Conservation (phyloP, 2,329 filamentous ascomycete genomes). For the Exophiala sp. region DNA sequence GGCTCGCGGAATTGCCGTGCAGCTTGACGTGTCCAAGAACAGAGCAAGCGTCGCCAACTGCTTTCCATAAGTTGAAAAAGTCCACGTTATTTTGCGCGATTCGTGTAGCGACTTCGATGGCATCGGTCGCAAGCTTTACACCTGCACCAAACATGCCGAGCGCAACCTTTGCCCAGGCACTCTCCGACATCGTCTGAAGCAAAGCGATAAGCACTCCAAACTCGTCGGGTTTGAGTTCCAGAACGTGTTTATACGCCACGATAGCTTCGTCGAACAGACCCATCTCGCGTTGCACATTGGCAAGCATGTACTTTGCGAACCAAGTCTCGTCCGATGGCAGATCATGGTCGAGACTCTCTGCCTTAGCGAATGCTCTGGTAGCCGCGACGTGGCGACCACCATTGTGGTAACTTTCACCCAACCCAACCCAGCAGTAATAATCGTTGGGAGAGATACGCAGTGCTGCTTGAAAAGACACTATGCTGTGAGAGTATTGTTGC, state of each 20-base stretch:
- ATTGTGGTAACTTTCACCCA: conserved; percentile 96
- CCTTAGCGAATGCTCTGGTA: conserved; percentile 83
- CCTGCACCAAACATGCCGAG: conserved; percentile 85
- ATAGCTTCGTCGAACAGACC: conserved; percentile 87
- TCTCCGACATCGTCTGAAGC: conserved; percentile 83
- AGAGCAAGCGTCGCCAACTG: conserved; percentile 81
- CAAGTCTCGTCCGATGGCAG: conserved; percentile 67
- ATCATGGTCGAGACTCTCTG: conserved; percentile 68
- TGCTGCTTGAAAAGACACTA: conserved; percentile 87
- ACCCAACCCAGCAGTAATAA: conserved; percentile 92
- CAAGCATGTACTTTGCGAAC: conserved; percentile 97
- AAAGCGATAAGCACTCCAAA: conserved; percentile 84
- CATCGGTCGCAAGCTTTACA: conserved; percentile 64
- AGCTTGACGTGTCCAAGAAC: conserved; percentile 77
- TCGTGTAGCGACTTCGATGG: conserved; percentile 63
- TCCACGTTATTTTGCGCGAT: conserved; percentile 61
- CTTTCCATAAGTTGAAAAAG: conserved; percentile 95
- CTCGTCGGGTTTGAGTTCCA: conserved; percentile 65
- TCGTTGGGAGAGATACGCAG: conserved; percentile 78
- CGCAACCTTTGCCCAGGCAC: conserved; percentile 70
- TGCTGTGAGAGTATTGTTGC: conserved; percentile 82
- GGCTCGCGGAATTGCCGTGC: conserved; percentile 61
- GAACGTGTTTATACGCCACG: conserved; percentile 68
- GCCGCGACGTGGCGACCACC: conserved; percentile 93
- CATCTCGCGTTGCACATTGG: conserved; percentile 87